Evolutionary conservation across 768 basidiomycete species (phyloP).

Genomic region (Lactarius sp.): DNA sequence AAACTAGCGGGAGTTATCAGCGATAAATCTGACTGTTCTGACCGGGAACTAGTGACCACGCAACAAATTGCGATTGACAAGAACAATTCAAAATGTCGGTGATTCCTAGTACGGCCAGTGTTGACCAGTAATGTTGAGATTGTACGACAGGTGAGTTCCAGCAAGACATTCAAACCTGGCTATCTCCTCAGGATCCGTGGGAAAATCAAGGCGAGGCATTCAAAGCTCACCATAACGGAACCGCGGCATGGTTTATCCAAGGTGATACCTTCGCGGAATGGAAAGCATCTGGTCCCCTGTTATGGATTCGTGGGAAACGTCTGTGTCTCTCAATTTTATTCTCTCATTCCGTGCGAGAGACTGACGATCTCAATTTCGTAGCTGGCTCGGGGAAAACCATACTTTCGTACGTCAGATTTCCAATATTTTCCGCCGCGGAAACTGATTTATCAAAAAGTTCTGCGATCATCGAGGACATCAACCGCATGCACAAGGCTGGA

Average conservation of each 20-base stretch:
- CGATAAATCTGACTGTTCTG: neutral
- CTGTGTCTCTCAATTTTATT: neutral
- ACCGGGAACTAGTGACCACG: neutral
- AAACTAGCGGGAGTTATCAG: no score
- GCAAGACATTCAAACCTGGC: neutral
- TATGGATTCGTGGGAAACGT: slow-evolving; percentile 9
- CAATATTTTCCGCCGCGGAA: neutral
- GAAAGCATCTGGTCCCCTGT: neutral
- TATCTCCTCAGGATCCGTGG: neutral
- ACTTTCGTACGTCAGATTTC: neutral
- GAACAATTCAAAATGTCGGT: neutral
- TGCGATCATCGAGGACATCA: neutral
- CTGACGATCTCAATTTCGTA: neutral
- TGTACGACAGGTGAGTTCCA: neutral
- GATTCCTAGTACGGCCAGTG: neutral
- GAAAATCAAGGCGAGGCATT: neutral
- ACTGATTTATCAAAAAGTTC: neutral
- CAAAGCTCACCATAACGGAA: neutral
- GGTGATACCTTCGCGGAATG: neutral
- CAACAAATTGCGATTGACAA: neutral
- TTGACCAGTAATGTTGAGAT: neutral
- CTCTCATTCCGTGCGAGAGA: neutral
- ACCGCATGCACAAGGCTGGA: neutral
- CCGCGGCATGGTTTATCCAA: neutral
- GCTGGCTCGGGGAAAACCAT: neutral